A percentile compares a stretch with the other conserved stretches of the same genome.
These are phyloP conservation scores for Bombardia bombarda DNA, from an alignment of 495 filamentous ascomycete genomes.

Conservation along the genomic window DNA sequence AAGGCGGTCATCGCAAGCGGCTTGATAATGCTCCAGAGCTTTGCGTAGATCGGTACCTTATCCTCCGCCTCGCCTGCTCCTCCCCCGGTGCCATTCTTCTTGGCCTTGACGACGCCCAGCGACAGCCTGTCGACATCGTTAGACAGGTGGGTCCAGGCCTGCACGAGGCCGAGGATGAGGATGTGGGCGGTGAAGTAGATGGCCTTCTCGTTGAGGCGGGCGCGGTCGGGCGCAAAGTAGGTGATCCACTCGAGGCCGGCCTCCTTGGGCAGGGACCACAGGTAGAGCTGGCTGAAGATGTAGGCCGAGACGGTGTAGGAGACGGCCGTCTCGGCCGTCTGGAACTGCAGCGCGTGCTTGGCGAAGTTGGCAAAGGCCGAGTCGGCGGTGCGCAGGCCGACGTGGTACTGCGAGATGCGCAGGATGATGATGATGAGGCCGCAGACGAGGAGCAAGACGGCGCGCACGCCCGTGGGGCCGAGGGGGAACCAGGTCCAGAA, in stretches of 20 bases:
- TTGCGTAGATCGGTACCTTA: conserved; percentile 15
- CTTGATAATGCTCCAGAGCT: conserved; percentile 25
- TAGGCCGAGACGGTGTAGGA: conserved; percentile 74
- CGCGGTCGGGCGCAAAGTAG: conserved; percentile 55
- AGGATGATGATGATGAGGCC: conserved; percentile 65
- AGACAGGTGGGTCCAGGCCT: conserved; percentile 62
- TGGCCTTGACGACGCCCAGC: conserved; percentile 36
- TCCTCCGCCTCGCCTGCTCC: conserved; percentile 14
- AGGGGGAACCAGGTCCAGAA: conserved; percentile 84
- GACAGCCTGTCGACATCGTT: conserved; percentile 65
- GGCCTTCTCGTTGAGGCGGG: conserved; percentile 78
- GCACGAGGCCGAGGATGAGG: conserved; percentile 55
- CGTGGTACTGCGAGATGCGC: conserved; percentile 79
- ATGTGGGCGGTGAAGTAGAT: conserved; percentile 72
- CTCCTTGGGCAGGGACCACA: conserved; percentile 60
- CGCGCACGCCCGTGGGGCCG: conserved; percentile 63
- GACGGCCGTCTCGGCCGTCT: conserved; percentile 56
- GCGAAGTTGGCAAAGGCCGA: conserved; percentile 58
- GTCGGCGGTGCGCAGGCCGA: conserved; percentile 59
- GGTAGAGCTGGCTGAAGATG: conserved; percentile 75
- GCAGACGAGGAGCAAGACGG: conserved; percentile 65
- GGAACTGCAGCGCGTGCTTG: conserved; percentile 43
- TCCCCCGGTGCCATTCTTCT: conserved; percentile 19
- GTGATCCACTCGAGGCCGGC: conserved; percentile 67
- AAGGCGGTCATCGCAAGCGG: conserved; percentile 21